phyloP scores from a whole-genome alignment of 208 protist species.

The Wallacemonas sp. region DNA sequence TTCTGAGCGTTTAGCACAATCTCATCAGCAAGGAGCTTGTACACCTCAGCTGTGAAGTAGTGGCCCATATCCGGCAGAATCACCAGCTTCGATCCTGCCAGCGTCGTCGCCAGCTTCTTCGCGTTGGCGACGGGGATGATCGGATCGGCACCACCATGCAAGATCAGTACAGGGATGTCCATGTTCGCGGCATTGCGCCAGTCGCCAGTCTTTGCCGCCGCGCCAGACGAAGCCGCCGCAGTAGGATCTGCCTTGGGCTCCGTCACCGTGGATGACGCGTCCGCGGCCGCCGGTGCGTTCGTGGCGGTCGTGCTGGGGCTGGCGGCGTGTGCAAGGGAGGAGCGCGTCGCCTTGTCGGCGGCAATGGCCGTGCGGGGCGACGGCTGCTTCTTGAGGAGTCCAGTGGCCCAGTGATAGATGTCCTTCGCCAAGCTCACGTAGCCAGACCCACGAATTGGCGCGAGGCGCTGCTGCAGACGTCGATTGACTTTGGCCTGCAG shows the following conservation, averaged over 20 bases:
- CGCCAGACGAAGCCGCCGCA: background rate
- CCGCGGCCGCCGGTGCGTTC: background rate
- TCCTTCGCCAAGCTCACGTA: background rate
- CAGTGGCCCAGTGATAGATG: background rate
- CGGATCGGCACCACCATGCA: slow-evolving; percentile 39
- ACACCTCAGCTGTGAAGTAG: slow-evolving; percentile 32
- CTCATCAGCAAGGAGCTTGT: slow-evolving; percentile 30
- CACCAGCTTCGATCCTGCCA: slow-evolving; percentile 31
- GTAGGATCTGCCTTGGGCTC: background rate
- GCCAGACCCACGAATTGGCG: slow-evolving; percentile 3
- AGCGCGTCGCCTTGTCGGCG: no score
- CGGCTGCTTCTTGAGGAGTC: no score
- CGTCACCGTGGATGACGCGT: background rate
- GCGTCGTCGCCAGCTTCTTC: slow-evolving; percentile 17
- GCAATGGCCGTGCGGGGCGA: no score
- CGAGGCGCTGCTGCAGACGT: background rate
- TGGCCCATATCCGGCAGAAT: slow-evolving; percentile 47
- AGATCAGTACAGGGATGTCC: slow-evolving; percentile 27
- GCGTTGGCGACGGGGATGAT: slow-evolving; percentile 30
- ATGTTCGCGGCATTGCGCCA: background rate
- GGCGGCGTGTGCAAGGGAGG: no score
- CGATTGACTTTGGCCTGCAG: slow-evolving; percentile 13
- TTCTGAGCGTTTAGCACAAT: slow-evolving; percentile 46
- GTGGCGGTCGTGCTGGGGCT: background rate
- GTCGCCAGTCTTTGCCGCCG: background rate